Conservation (phyloP, 345 rosid species). For the Populus nigra region DNA sequence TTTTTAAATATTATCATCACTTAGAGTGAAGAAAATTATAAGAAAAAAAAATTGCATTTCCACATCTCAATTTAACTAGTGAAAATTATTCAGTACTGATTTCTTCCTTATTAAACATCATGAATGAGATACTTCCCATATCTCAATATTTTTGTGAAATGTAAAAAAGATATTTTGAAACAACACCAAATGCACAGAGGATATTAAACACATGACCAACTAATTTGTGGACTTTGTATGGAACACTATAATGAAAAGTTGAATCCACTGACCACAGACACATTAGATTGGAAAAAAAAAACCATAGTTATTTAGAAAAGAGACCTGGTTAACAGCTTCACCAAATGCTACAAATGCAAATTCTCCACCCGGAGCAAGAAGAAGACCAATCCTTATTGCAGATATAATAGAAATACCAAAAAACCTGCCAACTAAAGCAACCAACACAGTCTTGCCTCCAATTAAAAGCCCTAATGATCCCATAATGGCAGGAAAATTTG, state of each 20-base stretch:
- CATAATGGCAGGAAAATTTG: conserved; percentile 77
- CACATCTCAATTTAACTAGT: conserved; percentile 1
- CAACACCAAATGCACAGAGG: conserved; percentile 3
- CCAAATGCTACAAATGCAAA: conserved; percentile 99
- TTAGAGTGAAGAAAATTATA: neutral
- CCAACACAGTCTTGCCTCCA: conserved; percentile 78
- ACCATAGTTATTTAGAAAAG: conserved; percentile 12
- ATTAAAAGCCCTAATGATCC: conserved; percentile 81
- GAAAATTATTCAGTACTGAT: neutral
- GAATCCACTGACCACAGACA: conserved; percentile 1
- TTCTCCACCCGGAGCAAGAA: conserved; percentile 99
- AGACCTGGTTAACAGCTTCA: conserved; percentile 97
- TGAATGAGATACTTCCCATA: neutral
- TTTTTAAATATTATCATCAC: neutral
- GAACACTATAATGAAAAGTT: conserved; percentile 6
- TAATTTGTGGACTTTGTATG: neutral
- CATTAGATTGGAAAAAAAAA: neutral
- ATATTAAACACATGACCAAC: neutral
- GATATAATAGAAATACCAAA: conserved; percentile 88
- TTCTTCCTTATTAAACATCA: neutral
- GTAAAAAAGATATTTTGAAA: conserved; percentile 4
- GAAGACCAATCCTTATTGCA: conserved; percentile 86
- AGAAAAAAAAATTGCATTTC: neutral
- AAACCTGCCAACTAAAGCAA: conserved; percentile 66
- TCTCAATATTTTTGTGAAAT: neutral